Evolutionary conservation across 176 grass and related monocot species (phyloP).

Genomic region (Raddia guianensis): DNA sequence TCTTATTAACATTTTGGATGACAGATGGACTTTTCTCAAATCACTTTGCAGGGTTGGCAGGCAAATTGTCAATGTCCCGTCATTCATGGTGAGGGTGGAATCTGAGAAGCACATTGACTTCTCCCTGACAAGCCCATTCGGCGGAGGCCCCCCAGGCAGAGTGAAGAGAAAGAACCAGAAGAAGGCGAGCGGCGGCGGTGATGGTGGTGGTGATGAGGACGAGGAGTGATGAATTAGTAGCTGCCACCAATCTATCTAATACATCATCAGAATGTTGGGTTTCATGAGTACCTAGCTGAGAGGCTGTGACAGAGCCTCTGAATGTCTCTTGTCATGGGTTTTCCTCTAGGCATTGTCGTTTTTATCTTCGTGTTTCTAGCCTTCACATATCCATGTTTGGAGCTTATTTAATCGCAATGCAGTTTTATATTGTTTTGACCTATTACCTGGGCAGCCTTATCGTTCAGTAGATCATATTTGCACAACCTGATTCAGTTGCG

Average conservation of each 20-base stretch:
- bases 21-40: background rate
- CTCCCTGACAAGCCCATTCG: constrained; percentile 68
- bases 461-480: background rate
- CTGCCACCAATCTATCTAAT: constrained; percentile 27
- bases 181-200: constrained; percentile 42
- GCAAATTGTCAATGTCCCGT: constrained; percentile 74
- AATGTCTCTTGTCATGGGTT: background rate
- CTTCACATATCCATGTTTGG: constrained; percentile 17
- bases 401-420: constrained; percentile 23
- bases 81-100: constrained; percentile 75
- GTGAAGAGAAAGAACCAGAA: constrained; percentile 73
- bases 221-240: constrained; percentile 46
- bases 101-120: constrained; percentile 78
- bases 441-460: background rate
- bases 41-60: constrained; percentile 60
- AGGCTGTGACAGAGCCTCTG: background rate
- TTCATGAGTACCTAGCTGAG: constrained; percentile 36
- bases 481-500: no score
- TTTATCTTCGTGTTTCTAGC: constrained; percentile 15
- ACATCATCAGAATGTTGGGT: constrained; percentile 31
- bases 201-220: constrained; percentile 52
- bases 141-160: constrained; percentile 53
- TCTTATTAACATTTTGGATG: background rate
- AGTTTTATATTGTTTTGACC: constrained; percentile 21
- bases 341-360: constrained; percentile 13